phyloP scores from a whole-genome alignment of 257 asterid species.

The Primulina tabacum region DNA sequence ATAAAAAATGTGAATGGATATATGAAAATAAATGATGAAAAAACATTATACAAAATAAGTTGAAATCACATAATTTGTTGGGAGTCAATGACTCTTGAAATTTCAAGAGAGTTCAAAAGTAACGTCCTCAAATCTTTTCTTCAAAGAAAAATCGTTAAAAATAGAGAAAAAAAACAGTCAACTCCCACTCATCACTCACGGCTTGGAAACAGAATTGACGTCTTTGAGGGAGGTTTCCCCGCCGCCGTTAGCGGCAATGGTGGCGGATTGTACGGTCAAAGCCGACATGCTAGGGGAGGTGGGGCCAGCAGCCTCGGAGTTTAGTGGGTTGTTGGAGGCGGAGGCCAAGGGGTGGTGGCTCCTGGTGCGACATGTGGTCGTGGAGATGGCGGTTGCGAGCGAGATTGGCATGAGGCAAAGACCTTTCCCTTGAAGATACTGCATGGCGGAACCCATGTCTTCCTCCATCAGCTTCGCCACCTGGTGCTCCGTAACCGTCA shows the following conservation, averaged over 20 bases:
- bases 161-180: constrained; percentile 8
- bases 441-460: constrained; percentile 98
- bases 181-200: constrained; percentile 32
- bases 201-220: constrained; percentile 47
- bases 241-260: constrained; percentile 35
- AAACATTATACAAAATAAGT: no score
- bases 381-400: constrained; percentile 79
- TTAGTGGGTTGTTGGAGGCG: constrained; percentile 32
- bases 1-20: no score
- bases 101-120: neutral
- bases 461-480: constrained; percentile 94
- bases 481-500: constrained; percentile 82
- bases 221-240: constrained; percentile 50
- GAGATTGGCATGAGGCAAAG: constrained; percentile 95
- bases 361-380: constrained; percentile 69
- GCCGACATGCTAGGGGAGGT: constrained; percentile 73
- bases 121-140: neutral
- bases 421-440: constrained; percentile 90
- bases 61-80: constrained; percentile 30
- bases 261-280: constrained; percentile 67
- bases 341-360: constrained; percentile 26
- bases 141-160: no score
- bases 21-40: no score
- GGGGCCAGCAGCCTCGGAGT: constrained; percentile 41
- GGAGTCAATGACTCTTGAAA: constrained; percentile 34